Conservation (phyloP, 208 protist species). For the Wallacemonas collosoma region DNA sequence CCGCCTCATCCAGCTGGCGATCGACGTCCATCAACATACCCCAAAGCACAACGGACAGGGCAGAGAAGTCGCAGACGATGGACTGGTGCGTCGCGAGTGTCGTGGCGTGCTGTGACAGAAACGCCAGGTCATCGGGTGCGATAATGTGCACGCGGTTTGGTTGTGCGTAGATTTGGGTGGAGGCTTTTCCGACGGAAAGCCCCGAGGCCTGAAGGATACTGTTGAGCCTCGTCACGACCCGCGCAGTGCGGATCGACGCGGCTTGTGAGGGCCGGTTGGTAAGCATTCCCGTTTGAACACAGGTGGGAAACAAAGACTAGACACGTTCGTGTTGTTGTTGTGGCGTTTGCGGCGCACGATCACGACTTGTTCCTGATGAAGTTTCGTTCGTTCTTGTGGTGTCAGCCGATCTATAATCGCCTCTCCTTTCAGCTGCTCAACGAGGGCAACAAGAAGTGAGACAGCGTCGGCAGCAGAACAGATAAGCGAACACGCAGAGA, state of each 20-base stretch:
- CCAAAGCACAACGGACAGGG: slow-evolving; percentile 65
- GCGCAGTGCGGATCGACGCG: neutral
- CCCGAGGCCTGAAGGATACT: slow-evolving; percentile 44
- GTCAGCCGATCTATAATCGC: too few relatives aligned
- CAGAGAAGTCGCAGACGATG: slow-evolving; percentile 61
- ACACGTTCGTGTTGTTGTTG: neutral
- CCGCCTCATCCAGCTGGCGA: slow-evolving; percentile 32
- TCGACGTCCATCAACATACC: slow-evolving; percentile 53
- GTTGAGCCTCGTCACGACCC: slow-evolving; percentile 41
- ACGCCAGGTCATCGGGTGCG: slow-evolving; percentile 31
- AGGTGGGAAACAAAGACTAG: too few relatives aligned
- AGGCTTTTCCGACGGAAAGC: slow-evolving; percentile 41
- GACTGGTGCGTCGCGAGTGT: slow-evolving; percentile 35
- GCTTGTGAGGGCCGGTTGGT: neutral
- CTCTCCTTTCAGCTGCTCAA: too few relatives aligned
- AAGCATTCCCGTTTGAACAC: neutral
- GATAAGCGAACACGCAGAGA: too few relatives aligned
- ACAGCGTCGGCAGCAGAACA: too few relatives aligned
- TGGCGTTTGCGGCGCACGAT: too few relatives aligned
- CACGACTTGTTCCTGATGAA: too few relatives aligned
- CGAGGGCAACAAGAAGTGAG: too few relatives aligned
- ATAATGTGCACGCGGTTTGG: slow-evolving; percentile 65
- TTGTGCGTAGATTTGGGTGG: slow-evolving; percentile 61
- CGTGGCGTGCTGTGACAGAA: slow-evolving; percentile 39
- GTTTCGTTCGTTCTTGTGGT: too few relatives aligned